Evolutionary conservation across 495 filamentous ascomycete genomes (phyloP).

Genomic region (Xylaria telfairii): DNA sequence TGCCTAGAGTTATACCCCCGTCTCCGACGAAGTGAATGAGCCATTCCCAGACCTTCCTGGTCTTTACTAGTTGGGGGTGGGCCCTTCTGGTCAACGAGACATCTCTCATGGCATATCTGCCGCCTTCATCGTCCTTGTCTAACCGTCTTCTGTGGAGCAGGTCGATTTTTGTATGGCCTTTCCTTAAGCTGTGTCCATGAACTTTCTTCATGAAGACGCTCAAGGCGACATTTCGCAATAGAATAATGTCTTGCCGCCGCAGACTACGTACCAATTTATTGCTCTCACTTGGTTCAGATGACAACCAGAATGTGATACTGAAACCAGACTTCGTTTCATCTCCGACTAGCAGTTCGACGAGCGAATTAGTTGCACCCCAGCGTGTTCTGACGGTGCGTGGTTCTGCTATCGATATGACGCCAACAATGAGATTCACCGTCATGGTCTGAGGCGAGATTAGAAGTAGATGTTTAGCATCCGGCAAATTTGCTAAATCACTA

Average conservation of each 20-base stretch:
- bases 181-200: conserved; percentile 76
- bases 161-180: conserved; percentile 72
- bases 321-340: conserved; percentile 88
- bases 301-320: conserved; percentile 82
- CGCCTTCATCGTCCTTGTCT: conserved; percentile 48
- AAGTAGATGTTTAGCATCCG: conserved; percentile 67
- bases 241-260: conserved; percentile 73
- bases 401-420: conserved; percentile 72
- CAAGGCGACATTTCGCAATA: conserved; percentile 79
- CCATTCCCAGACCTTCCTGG: conserved; percentile 75
- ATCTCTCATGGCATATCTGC: conserved; percentile 50
- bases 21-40: conserved; percentile 71
- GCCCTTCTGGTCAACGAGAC: conserved; percentile 35
- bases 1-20: conserved; percentile 33
- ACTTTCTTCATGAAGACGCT: conserved; percentile 73
- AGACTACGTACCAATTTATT: conserved; percentile 58
- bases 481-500: conserved; percentile 72
- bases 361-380: conserved; percentile 61
- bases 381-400: conserved; percentile 62
- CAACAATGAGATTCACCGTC: conserved; percentile 76
- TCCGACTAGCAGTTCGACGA: conserved; percentile 81
- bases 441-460: conserved; percentile 81
- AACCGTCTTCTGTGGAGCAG: conserved; percentile 63
- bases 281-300: conserved; percentile 39
- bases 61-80: conserved; percentile 66